Percentiles rank a stretch among this genome's conserved stretches.
Evolutionary conservation across 176 grass and related monocot species (phyloP).

Genomic region (Ananas comosus): DNA sequence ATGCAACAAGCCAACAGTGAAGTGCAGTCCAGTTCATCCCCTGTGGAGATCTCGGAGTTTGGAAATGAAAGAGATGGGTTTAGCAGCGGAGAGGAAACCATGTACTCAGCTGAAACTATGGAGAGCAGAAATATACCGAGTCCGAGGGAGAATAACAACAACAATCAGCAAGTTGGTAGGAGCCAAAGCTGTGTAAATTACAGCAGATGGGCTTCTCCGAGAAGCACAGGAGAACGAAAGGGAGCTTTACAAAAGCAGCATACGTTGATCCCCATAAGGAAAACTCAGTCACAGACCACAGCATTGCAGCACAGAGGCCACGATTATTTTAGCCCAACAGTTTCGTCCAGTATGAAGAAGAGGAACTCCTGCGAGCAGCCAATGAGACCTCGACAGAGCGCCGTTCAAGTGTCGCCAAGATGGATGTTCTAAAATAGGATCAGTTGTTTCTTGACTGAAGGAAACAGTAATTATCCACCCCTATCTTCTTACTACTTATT

Average conservation of each 20-base stretch:
- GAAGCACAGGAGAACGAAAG: slow-evolving; percentile 24
- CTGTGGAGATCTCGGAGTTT: slow-evolving; percentile 38
- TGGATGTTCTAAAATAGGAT: slow-evolving; percentile 56
- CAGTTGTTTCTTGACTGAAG: slow-evolving; percentile 1
- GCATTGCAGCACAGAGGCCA: slow-evolving; percentile 51
- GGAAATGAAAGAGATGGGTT: slow-evolving; percentile 32
- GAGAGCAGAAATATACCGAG: slow-evolving; percentile 81
- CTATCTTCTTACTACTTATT: background rate
- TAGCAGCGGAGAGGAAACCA: slow-evolving; percentile 73
- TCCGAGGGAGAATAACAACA: slow-evolving; percentile 31
- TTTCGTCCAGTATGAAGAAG: slow-evolving; percentile 91
- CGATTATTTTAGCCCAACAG: slow-evolving; percentile 73
- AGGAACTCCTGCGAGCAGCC: slow-evolving; percentile 53
- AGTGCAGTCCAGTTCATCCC: slow-evolving; percentile 64
- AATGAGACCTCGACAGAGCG: slow-evolving; percentile 33
- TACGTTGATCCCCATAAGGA: slow-evolving; percentile 42
- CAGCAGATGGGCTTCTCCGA: slow-evolving; percentile 64
- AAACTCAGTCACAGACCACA: slow-evolving; percentile 47
- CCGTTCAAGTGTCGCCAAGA: slow-evolving; percentile 56
- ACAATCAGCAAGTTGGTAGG: slow-evolving; percentile 51
- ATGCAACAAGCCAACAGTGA: slow-evolving; percentile 43
- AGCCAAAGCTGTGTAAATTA: slow-evolving; percentile 80
- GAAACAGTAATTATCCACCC: slow-evolving; percentile 7
- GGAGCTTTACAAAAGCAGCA: slow-evolving; percentile 54
- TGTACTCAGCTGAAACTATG: slow-evolving; percentile 99